Conservation (phyloP, 2,329 filamentous ascomycete species). For the Pseudocercospora macadamiae region DNA sequence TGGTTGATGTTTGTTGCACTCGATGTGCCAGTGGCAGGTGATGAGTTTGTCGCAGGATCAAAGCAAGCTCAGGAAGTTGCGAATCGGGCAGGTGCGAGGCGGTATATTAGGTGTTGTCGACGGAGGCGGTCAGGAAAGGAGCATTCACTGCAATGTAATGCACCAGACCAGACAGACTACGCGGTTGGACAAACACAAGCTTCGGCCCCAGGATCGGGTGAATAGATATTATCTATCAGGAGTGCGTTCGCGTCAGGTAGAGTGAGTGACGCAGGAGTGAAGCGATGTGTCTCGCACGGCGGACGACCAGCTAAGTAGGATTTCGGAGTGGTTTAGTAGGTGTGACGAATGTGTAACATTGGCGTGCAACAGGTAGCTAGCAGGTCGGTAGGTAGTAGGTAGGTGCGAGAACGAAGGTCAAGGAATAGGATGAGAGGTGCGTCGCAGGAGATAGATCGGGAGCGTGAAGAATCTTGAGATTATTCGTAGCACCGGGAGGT, state of each 20-base stretch:
- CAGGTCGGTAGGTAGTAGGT: too few relatives aligned
- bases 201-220: not conserved
- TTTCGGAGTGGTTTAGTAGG: not conserved
- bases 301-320: not conserved
- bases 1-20: slow-evolving; percentile 18
- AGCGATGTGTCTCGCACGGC: not conserved
- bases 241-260: slow-evolving; percentile 11
- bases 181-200: not conserved
- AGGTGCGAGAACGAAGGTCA: not conserved
- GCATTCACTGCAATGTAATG: slow-evolving; percentile 5
- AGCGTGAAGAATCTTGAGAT: too few relatives aligned
- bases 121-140: slow-evolving; percentile 19
- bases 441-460: too few relatives aligned
- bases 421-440: not conserved
- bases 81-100: slow-evolving; percentile 11
- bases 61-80: slow-evolving; percentile 8
- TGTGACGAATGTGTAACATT: not conserved
- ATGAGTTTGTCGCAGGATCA: slow-evolving; percentile 11
- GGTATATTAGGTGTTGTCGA: slow-evolving; percentile 12
- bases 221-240: not conserved
- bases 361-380: not conserved
- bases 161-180: not conserved
- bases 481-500: slow-evolving; percentile 1
- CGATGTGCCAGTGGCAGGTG: slow-evolving; percentile 7
- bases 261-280: slow-evolving; percentile 17